Evolutionary conservation across 179 eudicot genomes (phyloP), one percentile per base, ranked within the genome.

Genomic region (Drosera spatulata): DNA sequence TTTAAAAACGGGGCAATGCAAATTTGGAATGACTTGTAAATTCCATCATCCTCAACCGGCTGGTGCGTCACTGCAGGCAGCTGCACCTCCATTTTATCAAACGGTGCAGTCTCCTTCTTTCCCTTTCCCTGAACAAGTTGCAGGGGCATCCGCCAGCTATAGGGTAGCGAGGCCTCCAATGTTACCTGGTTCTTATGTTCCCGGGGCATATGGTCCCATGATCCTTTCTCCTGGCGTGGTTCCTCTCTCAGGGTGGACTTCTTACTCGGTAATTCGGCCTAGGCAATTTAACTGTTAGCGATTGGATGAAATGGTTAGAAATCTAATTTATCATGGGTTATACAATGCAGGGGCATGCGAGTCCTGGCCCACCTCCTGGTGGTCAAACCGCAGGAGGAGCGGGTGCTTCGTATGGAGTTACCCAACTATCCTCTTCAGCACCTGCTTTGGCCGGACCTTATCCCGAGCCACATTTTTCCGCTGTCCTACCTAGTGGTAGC

Each of bases 1-100:
- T 91, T 80, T 89, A 81, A 84, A 86, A 78, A 91, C 95, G 82
- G 96, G 96, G 93, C 95, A 82, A 67, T 91, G 98, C 95, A 91
- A 84, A 77, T 91, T 86, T 62, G 96, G 95, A 65, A 56, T 73
- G 70, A 78, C 93, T 46, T 91, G 96, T 89, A 91, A 89, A 91
- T 91, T 84, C 84, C 78, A 91, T 81, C 98, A 91, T 77, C 98
- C 98, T 78, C 90, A 86, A 63, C 80, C 76, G 46, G 74, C 82
- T 76, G 83, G 86, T 68, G 48, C 79, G 68, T 70, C 87, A 22
- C 59, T 75, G 73, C 80, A 86, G 62, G 77, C 78, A 60, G 61
- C 91, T 84, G 95, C 95, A 71, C 87, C 82, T 73, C 85, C 93
- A 64, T 86, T 84, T 84, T 86, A 89, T 82, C 87, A 87, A 50